Percentiles rank a stretch among this genome's conserved stretches.
phyloP scores from a whole-genome alignment of 2,329 filamentous ascomycete species.

The Ophiostoma himal-ulmi region DNA sequence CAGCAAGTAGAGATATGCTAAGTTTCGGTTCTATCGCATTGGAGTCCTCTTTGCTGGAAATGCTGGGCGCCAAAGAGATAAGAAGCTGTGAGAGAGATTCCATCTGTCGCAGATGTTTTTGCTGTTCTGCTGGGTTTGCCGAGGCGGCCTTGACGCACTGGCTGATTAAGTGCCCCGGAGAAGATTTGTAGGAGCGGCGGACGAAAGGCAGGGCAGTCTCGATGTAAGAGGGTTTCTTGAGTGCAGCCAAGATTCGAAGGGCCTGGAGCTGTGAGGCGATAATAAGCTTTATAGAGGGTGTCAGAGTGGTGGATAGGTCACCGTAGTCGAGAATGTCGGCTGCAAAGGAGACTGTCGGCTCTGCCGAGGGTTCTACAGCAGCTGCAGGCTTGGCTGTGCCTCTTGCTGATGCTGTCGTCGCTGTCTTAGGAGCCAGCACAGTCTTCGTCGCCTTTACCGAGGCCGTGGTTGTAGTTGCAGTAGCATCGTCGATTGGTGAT shows the following conservation, averaged over 20 bases:
- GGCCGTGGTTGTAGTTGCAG: slow-evolving; percentile 22
- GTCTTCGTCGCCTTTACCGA: slow-evolving; percentile 32
- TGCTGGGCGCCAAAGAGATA: slow-evolving; percentile 59
- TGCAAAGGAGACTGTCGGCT: slow-evolving; percentile 29
- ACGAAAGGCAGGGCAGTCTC: slow-evolving; percentile 54
- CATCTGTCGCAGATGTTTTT: slow-evolving; percentile 59
- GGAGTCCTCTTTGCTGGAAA: slow-evolving; percentile 58
- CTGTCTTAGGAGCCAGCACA: slow-evolving; percentile 30
- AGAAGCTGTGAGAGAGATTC: slow-evolving; percentile 61
- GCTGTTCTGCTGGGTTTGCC: slow-evolving; percentile 39
- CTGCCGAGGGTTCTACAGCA: neutral
- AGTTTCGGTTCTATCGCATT: slow-evolving; percentile 48
- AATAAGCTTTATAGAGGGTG: slow-evolving; percentile 48
- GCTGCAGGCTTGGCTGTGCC: slow-evolving; percentile 32
- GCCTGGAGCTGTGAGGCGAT: slow-evolving; percentile 60
- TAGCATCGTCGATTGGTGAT: neutral
- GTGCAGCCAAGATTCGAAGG: slow-evolving; percentile 56
- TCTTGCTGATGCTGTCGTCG: slow-evolving; percentile 4
- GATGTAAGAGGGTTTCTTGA: slow-evolving; percentile 54
- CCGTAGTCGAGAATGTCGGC: slow-evolving; percentile 57
- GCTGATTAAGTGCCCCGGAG: slow-evolving; percentile 53
- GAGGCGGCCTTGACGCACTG: slow-evolving; percentile 37
- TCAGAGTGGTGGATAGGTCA: slow-evolving; percentile 36
- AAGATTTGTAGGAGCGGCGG: slow-evolving; percentile 46
- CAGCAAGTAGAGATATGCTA: slow-evolving; percentile 50